phyloP scores from a whole-genome alignment of 331 rosid genomes.

The Saraca asoca region DNA sequence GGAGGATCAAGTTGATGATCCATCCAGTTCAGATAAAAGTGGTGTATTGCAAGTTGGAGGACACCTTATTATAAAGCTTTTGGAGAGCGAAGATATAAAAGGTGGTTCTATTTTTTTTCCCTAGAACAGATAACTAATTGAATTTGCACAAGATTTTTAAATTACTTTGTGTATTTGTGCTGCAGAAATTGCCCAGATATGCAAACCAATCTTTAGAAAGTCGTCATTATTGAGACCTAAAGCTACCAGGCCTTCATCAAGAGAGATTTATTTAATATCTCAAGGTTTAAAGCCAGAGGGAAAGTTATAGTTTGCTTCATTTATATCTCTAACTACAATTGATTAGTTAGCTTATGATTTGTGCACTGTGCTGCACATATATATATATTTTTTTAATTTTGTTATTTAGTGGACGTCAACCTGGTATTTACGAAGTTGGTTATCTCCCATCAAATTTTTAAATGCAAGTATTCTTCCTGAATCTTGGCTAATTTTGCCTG shows the following conservation, averaged over 20 bases:
- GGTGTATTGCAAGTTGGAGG: conserved; percentile 75
- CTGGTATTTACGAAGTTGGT: not conserved
- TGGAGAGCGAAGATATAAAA: conserved; percentile 85
- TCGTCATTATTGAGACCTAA: conserved; percentile 88
- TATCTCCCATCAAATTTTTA: not conserved
- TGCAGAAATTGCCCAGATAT: conserved; percentile 67
- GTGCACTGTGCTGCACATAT: not conserved
- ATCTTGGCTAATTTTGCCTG: not conserved
- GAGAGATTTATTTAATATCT: conserved; percentile 91
- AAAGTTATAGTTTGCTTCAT: conserved; percentile 36
- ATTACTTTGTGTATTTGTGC: conserved; percentile 22
- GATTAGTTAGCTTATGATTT: not conserved
- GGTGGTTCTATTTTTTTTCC: conserved; percentile 43
- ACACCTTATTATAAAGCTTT: conserved; percentile 76
- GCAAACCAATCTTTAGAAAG: conserved; percentile 77
- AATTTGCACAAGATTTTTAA: not conserved
- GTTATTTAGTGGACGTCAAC: not conserved
- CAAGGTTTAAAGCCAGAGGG: conserved; percentile 58
- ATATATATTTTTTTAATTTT: not conserved
- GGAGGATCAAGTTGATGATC: conserved; percentile 34
- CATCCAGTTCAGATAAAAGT: conserved; percentile 28
- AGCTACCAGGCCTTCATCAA: conserved; percentile 88
- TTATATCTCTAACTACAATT: not conserved
- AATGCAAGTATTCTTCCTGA: not conserved
- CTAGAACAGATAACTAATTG: not conserved